Conservation (phyloP, 345 rosid species). For the Populus tremula region DNA sequence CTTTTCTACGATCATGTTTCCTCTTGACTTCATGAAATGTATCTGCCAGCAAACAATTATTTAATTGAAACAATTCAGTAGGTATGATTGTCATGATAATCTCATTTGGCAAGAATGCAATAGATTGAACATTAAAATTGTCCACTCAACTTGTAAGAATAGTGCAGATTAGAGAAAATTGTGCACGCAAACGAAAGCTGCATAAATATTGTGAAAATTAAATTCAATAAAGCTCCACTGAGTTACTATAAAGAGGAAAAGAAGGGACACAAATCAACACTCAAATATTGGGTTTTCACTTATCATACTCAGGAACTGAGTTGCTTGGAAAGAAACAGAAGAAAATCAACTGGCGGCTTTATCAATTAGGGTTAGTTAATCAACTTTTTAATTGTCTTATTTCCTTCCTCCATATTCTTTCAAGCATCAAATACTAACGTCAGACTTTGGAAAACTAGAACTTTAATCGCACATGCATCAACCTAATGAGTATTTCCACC, state of each 20-base stretch:
- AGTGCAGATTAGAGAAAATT: neutral
- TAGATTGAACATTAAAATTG: neutral
- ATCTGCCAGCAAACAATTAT: constrained; percentile 43
- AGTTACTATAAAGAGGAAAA: neutral
- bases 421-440: neutral
- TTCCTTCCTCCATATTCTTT: neutral
- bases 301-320: neutral
- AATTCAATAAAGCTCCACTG: neutral
- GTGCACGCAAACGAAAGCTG: neutral
- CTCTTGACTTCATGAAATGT: constrained; percentile 90
- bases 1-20: constrained; percentile 58
- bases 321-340: neutral
- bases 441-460: neutral
- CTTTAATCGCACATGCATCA: neutral
- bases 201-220: neutral
- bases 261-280: neutral
- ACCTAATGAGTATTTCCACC: neutral
- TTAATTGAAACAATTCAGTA: neutral
- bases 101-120: neutral
- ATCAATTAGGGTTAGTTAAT: neutral
- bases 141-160: neutral
- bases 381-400: neutral
- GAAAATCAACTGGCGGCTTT: neutral
- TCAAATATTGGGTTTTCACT: neutral
- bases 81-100: neutral